Evolutionary conservation across 202 grass and related monocot genomes (phyloP).

Genomic region (Schoenoplectus tabernaemontani): DNA sequence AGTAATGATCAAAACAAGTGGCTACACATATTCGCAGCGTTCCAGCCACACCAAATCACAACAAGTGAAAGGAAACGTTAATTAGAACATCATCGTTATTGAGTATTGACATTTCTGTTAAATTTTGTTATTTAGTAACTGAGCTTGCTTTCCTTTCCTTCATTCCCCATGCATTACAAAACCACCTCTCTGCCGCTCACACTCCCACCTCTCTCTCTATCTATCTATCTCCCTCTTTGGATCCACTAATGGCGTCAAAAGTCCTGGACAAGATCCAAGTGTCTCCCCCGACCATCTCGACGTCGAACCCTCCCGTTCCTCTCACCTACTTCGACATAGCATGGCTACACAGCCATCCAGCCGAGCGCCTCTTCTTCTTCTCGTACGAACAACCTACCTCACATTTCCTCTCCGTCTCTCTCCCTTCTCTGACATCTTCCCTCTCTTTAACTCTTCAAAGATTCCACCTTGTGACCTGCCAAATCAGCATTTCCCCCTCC

Average conservation of each 20-base stretch:
- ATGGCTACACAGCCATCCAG: slow-evolving; percentile 22
- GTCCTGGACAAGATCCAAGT: background rate
- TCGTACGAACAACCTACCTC: background rate
- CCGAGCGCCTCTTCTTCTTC: slow-evolving; percentile 26
- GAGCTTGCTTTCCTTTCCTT: background rate
- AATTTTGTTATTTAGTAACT: background rate
- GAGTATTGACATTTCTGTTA: background rate
- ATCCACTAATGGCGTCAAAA: background rate
- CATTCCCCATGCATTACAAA: background rate
- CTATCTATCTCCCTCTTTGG: background rate
- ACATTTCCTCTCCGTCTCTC: background rate
- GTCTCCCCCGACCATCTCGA: background rate
- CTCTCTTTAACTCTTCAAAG: slow-evolving; percentile 23
- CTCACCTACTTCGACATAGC: slow-evolving; percentile 28
- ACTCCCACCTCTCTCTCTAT: too few species aligned
- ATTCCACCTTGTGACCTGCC: slow-evolving; percentile 32
- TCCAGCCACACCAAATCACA: background rate
- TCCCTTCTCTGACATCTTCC: slow-evolving; percentile 8
- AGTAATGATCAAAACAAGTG: background rate
- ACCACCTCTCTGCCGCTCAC: background rate
- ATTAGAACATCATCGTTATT: background rate
- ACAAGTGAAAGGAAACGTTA: background rate
- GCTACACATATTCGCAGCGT: background rate
- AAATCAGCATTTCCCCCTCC: background rate
- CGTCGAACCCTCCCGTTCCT: background rate